phyloP scores from a whole-genome alignment of 1,284 basidiomycete genomes.

The Cryptococcus sp. region DNA sequence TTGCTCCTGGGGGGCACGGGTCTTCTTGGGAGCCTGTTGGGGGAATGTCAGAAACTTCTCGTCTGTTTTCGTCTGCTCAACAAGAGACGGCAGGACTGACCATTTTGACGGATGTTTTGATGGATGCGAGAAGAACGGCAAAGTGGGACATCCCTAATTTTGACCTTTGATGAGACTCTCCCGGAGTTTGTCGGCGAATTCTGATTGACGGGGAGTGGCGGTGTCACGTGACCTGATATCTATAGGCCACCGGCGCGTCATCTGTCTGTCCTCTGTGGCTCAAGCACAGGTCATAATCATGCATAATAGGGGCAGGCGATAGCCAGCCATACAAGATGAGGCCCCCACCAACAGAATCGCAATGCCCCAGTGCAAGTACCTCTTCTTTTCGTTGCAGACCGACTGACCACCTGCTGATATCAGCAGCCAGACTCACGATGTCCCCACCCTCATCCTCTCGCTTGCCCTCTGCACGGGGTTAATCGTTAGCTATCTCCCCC shows the following conservation, averaged over 20 bases:
- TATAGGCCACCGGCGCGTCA: too few species aligned
- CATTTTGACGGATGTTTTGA: constrained; percentile 5
- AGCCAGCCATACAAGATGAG: too few species aligned
- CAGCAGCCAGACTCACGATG: constrained; percentile 58
- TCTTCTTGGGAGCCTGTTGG: constrained; percentile 48
- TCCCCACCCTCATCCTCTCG: constrained; percentile 69
- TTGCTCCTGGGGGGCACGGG: constrained; percentile 65
- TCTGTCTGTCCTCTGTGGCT: too few species aligned
- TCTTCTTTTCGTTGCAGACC: neutral
- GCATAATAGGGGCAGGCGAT: too few species aligned
- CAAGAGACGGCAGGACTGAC: neutral
- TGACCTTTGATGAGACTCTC: neutral
- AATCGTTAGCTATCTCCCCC: constrained; percentile 81
- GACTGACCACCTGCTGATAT: neutral
- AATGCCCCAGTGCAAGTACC: constrained; percentile 11
- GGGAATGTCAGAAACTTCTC: neutral
- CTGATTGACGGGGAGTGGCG: too few species aligned
- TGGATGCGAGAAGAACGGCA: neutral
- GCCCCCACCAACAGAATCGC: neutral
- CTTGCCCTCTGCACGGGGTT: constrained; percentile 72
- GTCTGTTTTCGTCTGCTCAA: neutral
- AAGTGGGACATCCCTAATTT: neutral
- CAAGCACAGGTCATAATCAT: too few species aligned
- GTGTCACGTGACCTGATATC: too few species aligned
- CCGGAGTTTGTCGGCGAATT: too few species aligned